Percentiles rank a stretch among this genome's conserved stretches.
These are phyloP conservation scores for Amanita brunnescens DNA, from an alignment of 768 basidiomycete genomes.

Conservation along the genomic window DNA sequence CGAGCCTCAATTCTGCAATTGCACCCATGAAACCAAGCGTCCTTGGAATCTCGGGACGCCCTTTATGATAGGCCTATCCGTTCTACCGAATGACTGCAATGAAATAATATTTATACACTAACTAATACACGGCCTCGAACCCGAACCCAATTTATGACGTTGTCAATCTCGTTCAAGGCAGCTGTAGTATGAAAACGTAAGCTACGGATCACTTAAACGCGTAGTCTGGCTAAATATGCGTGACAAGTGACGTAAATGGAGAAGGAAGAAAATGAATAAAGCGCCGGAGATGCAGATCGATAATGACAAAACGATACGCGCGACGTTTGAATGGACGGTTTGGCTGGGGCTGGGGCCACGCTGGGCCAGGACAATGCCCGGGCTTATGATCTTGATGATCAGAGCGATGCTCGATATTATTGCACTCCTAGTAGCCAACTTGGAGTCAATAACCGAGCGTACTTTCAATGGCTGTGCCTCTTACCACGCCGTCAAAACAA, in stretches of 20 bases:
- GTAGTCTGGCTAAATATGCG: neutral
- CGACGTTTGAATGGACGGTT: neutral
- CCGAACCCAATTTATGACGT: too few species aligned
- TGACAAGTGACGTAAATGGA: neutral
- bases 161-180: too few species aligned
- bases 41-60: too few species aligned
- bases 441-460: neutral
- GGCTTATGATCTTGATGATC: neutral
- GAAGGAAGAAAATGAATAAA: neutral
- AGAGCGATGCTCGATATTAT: neutral
- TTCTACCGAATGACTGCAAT: too few species aligned
- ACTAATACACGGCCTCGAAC: too few species aligned
- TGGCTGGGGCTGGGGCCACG: neutral
- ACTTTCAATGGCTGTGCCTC: neutral
- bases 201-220: neutral
- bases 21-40: too few species aligned
- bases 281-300: neutral
- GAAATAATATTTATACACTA: too few species aligned
- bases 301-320: neutral
- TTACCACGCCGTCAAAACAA: conserved; percentile 1
- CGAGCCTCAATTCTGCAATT: too few species aligned
- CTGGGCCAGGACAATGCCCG: neutral
- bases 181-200: neutral
- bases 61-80: too few species aligned
- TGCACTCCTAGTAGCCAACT: neutral